A percentile compares a stretch with the other conserved stretches of the same genome.
Conservation (phyloP, 2,329 filamentous ascomycete genomes). For the Biscogniauxia mediterranea region DNA sequence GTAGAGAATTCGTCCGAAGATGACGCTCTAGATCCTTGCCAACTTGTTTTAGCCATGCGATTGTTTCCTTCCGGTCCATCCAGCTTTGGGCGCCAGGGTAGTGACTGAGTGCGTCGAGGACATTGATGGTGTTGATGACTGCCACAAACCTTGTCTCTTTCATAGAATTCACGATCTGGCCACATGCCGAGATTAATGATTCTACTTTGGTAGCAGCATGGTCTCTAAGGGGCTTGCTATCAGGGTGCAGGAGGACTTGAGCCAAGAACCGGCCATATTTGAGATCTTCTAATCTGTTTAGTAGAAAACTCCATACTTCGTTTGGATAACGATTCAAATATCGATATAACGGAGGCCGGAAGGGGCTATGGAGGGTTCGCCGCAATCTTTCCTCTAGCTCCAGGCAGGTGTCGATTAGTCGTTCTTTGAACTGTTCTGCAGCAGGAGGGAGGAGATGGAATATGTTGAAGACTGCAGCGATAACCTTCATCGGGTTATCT, state of each 20-base stretch:
- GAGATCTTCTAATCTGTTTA: conserved; percentile 77
- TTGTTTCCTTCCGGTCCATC: conserved; percentile 65
- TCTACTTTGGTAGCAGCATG: conserved; percentile 73
- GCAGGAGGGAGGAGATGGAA: conserved; percentile 93
- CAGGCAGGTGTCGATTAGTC: conserved; percentile 85
- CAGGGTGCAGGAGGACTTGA: conserved; percentile 75
- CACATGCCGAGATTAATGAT: conserved; percentile 65
- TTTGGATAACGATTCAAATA: conserved; percentile 92
- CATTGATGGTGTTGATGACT: conserved; percentile 83
- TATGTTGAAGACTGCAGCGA: conserved; percentile 92
- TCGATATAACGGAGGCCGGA: conserved; percentile 84
- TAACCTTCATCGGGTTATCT: conserved; percentile 87
- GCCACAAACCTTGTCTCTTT: conserved; percentile 68
- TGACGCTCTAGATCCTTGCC: conserved; percentile 78
- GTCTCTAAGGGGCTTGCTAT: conserved; percentile 72
- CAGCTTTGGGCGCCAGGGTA: conserved; percentile 65
- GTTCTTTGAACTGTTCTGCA: conserved; percentile 86
- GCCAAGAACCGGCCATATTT: conserved; percentile 89
- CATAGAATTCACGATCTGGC: conserved; percentile 61
- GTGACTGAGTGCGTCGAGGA: conserved; percentile 74
- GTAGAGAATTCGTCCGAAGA: conserved; percentile 67
- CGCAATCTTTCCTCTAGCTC: conserved; percentile 82
- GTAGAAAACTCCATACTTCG: conserved; percentile 79
- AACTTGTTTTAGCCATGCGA: conserved; percentile 60
- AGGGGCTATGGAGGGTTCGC: conserved; percentile 86